Percentiles rank a stretch among this genome's conserved stretches.
Evolutionary conservation across 1,139 yeast genomes (phyloP).

Genomic region (Lodderomyces pseudojiufengensis): DNA sequence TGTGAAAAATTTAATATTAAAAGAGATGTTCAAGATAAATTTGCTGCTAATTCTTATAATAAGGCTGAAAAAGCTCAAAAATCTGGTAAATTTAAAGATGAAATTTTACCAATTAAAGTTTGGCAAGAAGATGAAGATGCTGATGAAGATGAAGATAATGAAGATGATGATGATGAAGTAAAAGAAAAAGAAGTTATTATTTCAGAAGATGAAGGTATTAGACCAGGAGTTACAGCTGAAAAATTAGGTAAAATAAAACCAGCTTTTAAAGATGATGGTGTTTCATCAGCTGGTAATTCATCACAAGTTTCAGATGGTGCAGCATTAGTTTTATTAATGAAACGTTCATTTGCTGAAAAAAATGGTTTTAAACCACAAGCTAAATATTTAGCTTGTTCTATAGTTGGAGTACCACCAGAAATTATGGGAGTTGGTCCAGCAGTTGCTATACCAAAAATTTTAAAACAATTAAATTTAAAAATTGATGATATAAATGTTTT

Average conservation of each 20-base stretch:
- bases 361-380: slow-evolving; percentile 35
- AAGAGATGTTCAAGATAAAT: slow-evolving; percentile 56
- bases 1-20: slow-evolving; percentile 48
- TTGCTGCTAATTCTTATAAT: slow-evolving; percentile 33
- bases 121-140: slow-evolving; percentile 23
- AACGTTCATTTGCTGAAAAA: slow-evolving; percentile 31
- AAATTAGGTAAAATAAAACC: slow-evolving; percentile 29
- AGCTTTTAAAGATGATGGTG: slow-evolving; percentile 32
- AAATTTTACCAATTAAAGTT: slow-evolving; percentile 34
- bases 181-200: slow-evolving; percentile 21
- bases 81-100: slow-evolving; percentile 32
- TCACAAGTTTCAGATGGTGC: slow-evolving; percentile 44
- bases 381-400: slow-evolving; percentile 32
- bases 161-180: slow-evolving; percentile 12
- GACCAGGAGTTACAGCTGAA: slow-evolving; percentile 26
- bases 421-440: slow-evolving; percentile 44
- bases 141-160: slow-evolving; percentile 12
- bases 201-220: slow-evolving; percentile 30
- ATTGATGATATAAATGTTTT: slow-evolving; percentile 13
- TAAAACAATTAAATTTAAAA: slow-evolving; percentile 15
- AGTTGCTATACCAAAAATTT: slow-evolving; percentile 32
- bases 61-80: slow-evolving; percentile 34
- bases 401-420: slow-evolving; percentile 36
- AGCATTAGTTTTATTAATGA: slow-evolving; percentile 33
- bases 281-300: slow-evolving; percentile 40